Evolutionary conservation across 2,329 filamentous ascomycete species (phyloP).

Genomic region (Cyphellophora europaea): DNA sequence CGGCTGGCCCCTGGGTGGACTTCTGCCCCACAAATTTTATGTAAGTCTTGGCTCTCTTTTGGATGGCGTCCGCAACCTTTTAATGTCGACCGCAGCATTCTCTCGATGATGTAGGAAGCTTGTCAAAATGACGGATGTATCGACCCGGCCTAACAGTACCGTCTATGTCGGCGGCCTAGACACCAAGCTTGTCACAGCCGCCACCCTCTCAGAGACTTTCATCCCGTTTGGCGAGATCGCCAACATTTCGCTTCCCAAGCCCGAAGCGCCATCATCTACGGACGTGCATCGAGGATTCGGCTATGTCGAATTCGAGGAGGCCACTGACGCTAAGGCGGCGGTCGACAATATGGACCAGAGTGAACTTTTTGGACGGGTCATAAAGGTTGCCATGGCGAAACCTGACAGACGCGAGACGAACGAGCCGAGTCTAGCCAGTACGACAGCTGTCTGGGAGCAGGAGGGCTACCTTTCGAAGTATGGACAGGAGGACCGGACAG

Average conservation of each 20-base stretch:
- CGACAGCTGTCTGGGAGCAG: conserved; percentile 96
- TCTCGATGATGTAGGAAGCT: no score
- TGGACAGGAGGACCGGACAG: conserved; percentile 63
- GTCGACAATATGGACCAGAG: conserved; percentile 99
- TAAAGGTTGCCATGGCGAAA: conserved; percentile 89
- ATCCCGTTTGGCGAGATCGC: conserved; percentile 94
- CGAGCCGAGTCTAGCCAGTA: conserved; percentile 81
- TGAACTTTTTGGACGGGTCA: conserved; percentile 82
- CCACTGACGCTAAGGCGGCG: conserved; percentile 79
- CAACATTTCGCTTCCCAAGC: conserved; percentile 82
- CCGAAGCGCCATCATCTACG: conserved; percentile 67
- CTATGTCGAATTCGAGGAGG: conserved; percentile 87
- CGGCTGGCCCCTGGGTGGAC: no score
- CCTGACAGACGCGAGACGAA: conserved; percentile 59
- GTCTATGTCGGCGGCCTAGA: conserved; percentile 87
- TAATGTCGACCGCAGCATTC: no score
- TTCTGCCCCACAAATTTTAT: no score
- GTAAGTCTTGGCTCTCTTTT: no score
- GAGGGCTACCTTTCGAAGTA: conserved; percentile 89
- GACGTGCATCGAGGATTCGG: conserved; percentile 87
- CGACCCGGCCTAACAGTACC: conserved; percentile 74
- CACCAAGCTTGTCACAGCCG: conserved; percentile 57
- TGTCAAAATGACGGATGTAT: conserved; percentile 63
- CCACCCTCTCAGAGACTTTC: conserved; percentile 80
- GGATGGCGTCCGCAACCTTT: no score